Conservation (phyloP, 2,329 filamentous ascomycete species). For the Beauveria pseudobassiana region DNA sequence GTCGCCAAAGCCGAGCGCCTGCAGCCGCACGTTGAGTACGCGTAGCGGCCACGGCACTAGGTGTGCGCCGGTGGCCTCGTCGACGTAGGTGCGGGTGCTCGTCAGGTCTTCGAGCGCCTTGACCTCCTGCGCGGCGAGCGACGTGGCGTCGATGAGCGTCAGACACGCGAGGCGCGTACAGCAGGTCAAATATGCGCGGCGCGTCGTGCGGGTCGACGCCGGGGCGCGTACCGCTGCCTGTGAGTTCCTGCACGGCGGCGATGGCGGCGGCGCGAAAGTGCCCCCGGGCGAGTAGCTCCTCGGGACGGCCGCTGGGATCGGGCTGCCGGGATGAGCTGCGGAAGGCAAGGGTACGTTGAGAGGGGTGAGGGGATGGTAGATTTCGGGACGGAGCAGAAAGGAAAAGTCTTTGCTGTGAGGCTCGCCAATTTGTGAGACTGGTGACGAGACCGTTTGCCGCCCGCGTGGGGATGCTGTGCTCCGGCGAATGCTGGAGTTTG, state of each 20-base stretch:
- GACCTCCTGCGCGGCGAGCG: conserved; percentile 61
- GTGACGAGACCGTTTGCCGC: conserved; percentile 20
- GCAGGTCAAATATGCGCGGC: conserved; percentile 61
- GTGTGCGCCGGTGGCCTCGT: conserved; percentile 47
- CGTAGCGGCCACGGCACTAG: conserved; percentile 84
- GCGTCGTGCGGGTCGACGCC: conserved; percentile 48
- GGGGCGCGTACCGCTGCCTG: conserved; percentile 36
- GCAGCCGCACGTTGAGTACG: conserved; percentile 73
- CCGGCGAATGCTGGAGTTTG: conserved; percentile 10
- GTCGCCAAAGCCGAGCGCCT: conserved; percentile 81
- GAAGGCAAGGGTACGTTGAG: conserved; percentile 58
- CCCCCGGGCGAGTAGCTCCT: conserved; percentile 59
- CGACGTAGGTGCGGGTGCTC: conserved; percentile 46
- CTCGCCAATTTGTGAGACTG: conserved; percentile 24
- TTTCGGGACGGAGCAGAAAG: conserved; percentile 69
- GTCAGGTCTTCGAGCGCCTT: conserved; percentile 57
- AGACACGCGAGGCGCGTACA: conserved; percentile 80
- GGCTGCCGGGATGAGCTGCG: conserved; percentile 61
- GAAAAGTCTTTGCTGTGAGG: conserved; percentile 59
- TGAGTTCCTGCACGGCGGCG: conserved; percentile 55
- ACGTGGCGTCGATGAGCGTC: conserved; percentile 65
- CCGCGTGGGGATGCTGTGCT: conserved; percentile 15
- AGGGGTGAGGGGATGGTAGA: conserved; percentile 73
- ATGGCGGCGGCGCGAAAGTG: conserved; percentile 77
- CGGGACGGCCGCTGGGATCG: conserved; percentile 54